Evolutionary conservation across 75 land plant genomes (phyloP).

Genomic region (Gnetum montanum): DNA sequence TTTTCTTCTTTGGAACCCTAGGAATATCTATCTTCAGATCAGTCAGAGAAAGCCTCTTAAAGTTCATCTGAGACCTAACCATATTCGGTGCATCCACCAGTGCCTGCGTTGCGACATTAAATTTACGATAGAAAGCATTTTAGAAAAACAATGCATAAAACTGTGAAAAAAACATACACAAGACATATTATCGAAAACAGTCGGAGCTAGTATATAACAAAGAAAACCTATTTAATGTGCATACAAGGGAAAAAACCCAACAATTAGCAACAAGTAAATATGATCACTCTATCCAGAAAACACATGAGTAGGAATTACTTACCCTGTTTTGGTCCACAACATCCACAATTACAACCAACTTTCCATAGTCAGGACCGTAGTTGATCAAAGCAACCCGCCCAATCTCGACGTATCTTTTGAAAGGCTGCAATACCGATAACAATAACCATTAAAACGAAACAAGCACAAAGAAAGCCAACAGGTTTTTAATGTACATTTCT

Average conservation of each 20-base stretch:
- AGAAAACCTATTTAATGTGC: too few relatives aligned
- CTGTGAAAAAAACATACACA: not conserved
- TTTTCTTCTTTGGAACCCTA: conserved; percentile 31
- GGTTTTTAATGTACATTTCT: too few relatives aligned
- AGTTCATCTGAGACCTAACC: conserved; percentile 65
- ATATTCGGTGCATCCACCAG: conserved; percentile 86
- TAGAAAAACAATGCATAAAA: not conserved
- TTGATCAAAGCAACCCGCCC: conserved; percentile 47
- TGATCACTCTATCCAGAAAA: too few relatives aligned
- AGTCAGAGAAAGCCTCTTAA: conserved; percentile 64
- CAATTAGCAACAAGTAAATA: too few relatives aligned
- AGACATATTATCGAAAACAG: not conserved
- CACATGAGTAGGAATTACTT: too few relatives aligned
- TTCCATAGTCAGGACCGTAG: conserved; percentile 56
- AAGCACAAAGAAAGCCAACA: too few relatives aligned
- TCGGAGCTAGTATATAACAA: too few relatives aligned
- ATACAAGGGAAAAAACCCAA: too few relatives aligned
- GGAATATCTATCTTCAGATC: conserved; percentile 37
- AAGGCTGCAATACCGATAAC: conserved; percentile 12
- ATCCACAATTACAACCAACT: conserved; percentile 61
- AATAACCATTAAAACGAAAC: not conserved
- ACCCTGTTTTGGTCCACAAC: conserved; percentile 59
- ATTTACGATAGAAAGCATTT: not conserved
- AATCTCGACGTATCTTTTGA: conserved; percentile 52
- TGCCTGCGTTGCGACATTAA: conserved; percentile 30